Evolutionary conservation across 768 basidiomycete genomes (phyloP), one percentile per base, ranked within the genome.

Genomic region (Tephrocybe rancida): DNA sequence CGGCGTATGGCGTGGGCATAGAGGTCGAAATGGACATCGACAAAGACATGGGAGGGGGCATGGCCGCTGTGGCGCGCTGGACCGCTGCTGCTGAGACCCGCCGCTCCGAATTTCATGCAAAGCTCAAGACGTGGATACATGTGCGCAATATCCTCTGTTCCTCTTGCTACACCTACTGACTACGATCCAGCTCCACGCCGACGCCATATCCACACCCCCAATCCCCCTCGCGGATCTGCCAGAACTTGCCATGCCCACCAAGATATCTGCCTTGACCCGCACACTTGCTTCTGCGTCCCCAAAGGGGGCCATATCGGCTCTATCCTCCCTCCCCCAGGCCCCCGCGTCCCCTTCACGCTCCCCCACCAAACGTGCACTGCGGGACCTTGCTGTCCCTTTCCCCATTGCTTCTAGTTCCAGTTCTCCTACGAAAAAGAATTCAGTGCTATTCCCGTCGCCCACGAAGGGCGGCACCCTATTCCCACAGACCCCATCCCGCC

Each of bases 61-160:
- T 93, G 87, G 89, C 90, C 32, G 88, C 91, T 25, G 88, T 94
- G 39, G 91, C 92, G 48, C 82, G 90, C 51, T 94, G 92, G 92
- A 92, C 92, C 2, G 82, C 87, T 25, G 83, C 77, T 39, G 71
- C 80, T 32, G 88, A 90, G 50, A 71, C 70, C 29, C 82, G 92
- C 49, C 81, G 84, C 50, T 70, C 75, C 49, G 73, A 81, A 48
- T 78, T 92, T 57, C 73, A 73, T 22, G 56, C 65, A 16, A 93
- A 90, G 63, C 70, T 94, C 27, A 70, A 81, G 35, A 64, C 70
- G 37, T 94, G 92, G 92, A 66, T 70, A 3, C 70, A 84, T 73
- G 90, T 88, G 63, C 26, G 78, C 61, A n/a, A n/a, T n/a, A n/a
- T 44, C 27, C 19, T 38, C 27, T 21, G 10, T 16, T 45, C n/a